Base-by-base conservation (phyloP, 345 rosid genomes). In the Pugionium dolabratum region DNA sequence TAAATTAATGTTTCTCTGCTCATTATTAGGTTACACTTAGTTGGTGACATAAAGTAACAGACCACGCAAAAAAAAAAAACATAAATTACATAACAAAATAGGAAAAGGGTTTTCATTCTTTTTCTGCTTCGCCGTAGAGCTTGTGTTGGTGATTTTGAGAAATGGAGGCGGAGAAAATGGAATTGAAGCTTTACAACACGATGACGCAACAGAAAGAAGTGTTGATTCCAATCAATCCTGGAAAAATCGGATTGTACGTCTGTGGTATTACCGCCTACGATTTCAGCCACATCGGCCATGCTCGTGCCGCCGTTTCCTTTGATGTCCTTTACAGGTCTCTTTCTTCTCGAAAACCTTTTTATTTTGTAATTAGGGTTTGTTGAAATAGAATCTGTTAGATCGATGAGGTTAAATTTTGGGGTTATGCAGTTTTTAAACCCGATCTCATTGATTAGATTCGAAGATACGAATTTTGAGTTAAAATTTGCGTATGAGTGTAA, bases 281-380 rank as follows among this genome's bases (percentile, higher is more conserved):
- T 37, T 37, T 37, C 74, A 87, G 97, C 79, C 97, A 85, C 74
- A 71, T 90, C 25, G 92, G 89, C 42, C 97, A 86, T 62, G 97
- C 87, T 41, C 87, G 97, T n/a, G 87, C 97, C 9, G 90, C 92
- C 5, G 82, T 87, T 39, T 62, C 83, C 62, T 90, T 90, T 25
- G 97, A 87, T 56, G 69, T 87, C 9, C 84, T 85, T 27, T 84
- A 69, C 84, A 82, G 91, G 95, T 85, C 1, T 85, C 2, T 4
- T 49, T 29, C 4, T 49, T 41, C 11, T 50, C 10, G 29, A 18
- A 18, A 18, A 28, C 6, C 1, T 35, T 35, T 35, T 7, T 7
- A 35, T 7, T 33, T 33, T 5, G 3, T 4, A 4, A 5, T 1
- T 33, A 33, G 4, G 35, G 4, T 33, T 33, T 33, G 35, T 4